Percentiles rank a stretch among this genome's conserved stretches.
Evolutionary conservation across 1,284 basidiomycete genomes (phyloP).

Genomic region (Tilletia setariae): DNA sequence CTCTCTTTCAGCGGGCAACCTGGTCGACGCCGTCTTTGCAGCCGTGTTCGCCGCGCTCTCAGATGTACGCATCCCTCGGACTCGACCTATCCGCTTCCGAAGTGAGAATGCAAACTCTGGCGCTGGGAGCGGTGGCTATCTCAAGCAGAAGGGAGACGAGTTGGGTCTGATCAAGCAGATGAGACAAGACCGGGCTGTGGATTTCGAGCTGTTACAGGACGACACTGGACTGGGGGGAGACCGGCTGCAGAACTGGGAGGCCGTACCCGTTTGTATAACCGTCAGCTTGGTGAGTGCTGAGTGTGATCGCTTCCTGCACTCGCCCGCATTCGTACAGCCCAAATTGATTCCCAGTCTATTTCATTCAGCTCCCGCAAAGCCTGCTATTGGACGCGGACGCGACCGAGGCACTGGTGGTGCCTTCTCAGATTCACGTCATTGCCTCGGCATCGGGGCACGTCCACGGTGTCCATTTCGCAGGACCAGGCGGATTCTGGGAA

Average conservation of each 20-base stretch:
- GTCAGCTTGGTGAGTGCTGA: conserved; percentile 31
- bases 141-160: conserved; percentile 20
- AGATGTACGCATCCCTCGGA: conserved; percentile 39
- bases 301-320: not conserved
- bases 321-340: not conserved
- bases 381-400: conserved; percentile 13
- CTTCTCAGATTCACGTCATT: conserved; percentile 13
- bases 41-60: conserved; percentile 42
- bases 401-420: conserved; percentile 13
- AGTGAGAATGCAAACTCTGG: conserved; percentile 24
- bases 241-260: conserved; percentile 29
- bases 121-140: not conserved
- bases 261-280: conserved; percentile 45
- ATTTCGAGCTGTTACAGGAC: conserved; percentile 39
- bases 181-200: conserved; percentile 31
- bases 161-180: conserved; percentile 33
- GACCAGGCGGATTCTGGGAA: conserved; percentile 11
- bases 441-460: conserved; percentile 3
- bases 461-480: conserved; percentile 5
- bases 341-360: not conserved
- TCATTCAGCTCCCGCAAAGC: not conserved
- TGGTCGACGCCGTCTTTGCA: conserved; percentile 45
- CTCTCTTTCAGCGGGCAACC: conserved; percentile 45
- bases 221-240: conserved; percentile 36
- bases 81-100: conserved; percentile 40